Evolutionary conservation across 2,329 filamentous ascomycete genomes (phyloP).

Genomic region (Beauveria caledonica): DNA sequence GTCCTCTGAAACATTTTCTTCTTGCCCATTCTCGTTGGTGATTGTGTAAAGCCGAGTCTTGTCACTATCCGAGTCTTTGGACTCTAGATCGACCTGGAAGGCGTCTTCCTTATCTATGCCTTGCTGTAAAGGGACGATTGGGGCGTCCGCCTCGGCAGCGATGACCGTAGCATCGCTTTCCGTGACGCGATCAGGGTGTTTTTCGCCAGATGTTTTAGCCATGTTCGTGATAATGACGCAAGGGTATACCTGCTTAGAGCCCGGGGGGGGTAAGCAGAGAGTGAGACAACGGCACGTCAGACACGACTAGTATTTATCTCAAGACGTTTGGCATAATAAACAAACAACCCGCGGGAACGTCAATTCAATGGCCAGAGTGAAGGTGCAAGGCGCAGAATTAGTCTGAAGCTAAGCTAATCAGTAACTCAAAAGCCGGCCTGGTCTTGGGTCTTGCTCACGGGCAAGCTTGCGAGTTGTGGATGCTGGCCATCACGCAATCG

Average conservation of each 20-base stretch:
- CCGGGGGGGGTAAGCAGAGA: neutral
- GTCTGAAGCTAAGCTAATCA: neutral
- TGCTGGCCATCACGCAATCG: constrained; percentile 5
- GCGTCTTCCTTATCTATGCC: neutral
- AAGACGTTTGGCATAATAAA: neutral
- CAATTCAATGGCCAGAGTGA: neutral
- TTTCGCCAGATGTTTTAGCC: neutral
- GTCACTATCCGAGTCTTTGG: neutral
- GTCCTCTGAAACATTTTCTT: constrained; percentile 32
- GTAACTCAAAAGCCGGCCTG: neutral
- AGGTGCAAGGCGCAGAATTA: neutral
- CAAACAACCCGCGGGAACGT: neutral
- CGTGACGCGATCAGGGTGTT: neutral
- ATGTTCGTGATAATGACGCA: neutral
- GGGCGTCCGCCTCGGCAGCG: constrained; percentile 1
- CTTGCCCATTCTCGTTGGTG: constrained; percentile 6
- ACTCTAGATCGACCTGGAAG: constrained; percentile 7
- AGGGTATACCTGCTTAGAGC: neutral
- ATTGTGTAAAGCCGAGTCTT: constrained; percentile 1
- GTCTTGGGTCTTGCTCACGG: too few relatives aligned
- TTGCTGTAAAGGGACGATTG: neutral
- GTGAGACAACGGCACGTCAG: neutral
- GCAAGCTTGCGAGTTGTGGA: neutral
- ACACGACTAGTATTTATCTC: neutral
- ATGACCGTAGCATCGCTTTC: constrained; percentile 3